Base-by-base conservation (phyloP, 1,139 yeast genomes). In the Zygosaccharomyces sapae region DNA sequence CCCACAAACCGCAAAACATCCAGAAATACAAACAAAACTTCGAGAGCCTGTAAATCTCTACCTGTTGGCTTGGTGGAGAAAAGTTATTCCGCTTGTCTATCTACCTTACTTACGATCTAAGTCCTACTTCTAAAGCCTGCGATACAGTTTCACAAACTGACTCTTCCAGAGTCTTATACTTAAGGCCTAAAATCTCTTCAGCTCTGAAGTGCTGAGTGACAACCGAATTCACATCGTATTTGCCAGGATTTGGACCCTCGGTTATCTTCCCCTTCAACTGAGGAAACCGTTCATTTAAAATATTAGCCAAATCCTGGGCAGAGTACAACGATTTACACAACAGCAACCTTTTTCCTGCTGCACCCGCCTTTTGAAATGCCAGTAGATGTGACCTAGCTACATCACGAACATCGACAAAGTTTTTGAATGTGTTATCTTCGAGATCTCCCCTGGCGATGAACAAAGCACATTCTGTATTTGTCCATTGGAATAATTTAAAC, bases 391-490 rank as follows among this genome's bases (percentile, higher is more conserved):
- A 79, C 49, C 55, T 60, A 3, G 81, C 80, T 7, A 75, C 75
- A 54, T 78, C 81, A 48, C 81, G 68, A 2, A 77, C 83, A 57
- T 79, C 81, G 30, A 75, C 69, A 54, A 47, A 70, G n/a, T n/a
- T n/a, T n/a, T n/a, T n/a, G n/a, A n/a, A n/a, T n/a, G n/a, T n/a
- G n/a, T n/a, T n/a, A n/a, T n/a, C n/a, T n/a, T n/a, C n/a, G n/a
- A n/a, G n/a, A n/a, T n/a, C n/a, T 46, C 44, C 12, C 44, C 47
- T 10, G 51, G 47, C 54, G 58, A 36, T 9, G 56, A 44, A n/a
- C 48, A 45, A 31, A 55, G 38, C 7, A 69, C 25, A 8, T 45
- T 35, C 38, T 65, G 63, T 41, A 72, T 56, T 6, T 67, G 39
- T 49, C 69, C 69, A 31, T 69, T 61, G 1, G 77, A 70, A 0